A percentile compares a stretch with the other conserved stretches of the same genome.
These are phyloP conservation scores for Camellia japonica DNA, from an alignment of 148 eudicot genomes.

Conservation along the genomic window DNA sequence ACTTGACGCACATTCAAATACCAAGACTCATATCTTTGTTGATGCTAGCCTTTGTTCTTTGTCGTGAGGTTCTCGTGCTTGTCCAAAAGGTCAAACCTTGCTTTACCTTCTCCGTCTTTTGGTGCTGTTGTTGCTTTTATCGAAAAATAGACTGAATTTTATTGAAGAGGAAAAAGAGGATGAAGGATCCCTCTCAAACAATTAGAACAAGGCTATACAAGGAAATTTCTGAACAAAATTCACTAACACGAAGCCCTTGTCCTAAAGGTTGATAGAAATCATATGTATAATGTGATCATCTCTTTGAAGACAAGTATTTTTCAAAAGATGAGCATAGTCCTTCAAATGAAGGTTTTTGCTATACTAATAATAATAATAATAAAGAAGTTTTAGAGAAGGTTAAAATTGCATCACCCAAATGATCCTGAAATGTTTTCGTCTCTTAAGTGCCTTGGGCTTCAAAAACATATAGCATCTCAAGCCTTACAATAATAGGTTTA, in stretches of 20 bases:
- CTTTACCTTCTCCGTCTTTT: neutral
- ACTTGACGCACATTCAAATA: conserved; percentile 38
- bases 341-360: no score
- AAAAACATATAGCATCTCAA: no score
- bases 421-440: no score
- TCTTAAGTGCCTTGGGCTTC: no score
- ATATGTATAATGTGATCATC: no score
- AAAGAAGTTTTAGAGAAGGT: no score
- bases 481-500: no score
- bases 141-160: neutral
- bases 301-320: no score
- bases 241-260: neutral
- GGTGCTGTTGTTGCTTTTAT: neutral
- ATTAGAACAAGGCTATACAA: neutral
- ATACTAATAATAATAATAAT: no score
- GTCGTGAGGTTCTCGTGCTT: conserved; percentile 75
- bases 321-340: no score
- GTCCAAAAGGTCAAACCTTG: conserved; percentile 58
- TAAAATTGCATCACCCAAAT: no score
- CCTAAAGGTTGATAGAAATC: no score
- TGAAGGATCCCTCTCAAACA: neutral
- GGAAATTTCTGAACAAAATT: neutral
- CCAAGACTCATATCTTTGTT: conserved; percentile 45
- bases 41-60: conserved; percentile 59
- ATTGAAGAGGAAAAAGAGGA: neutral